Evolutionary conservation across 2,329 filamentous ascomycete species (phyloP), one percentile per base, ranked within the genome.

Genomic region (Pseudogymnoascus destructans): DNA sequence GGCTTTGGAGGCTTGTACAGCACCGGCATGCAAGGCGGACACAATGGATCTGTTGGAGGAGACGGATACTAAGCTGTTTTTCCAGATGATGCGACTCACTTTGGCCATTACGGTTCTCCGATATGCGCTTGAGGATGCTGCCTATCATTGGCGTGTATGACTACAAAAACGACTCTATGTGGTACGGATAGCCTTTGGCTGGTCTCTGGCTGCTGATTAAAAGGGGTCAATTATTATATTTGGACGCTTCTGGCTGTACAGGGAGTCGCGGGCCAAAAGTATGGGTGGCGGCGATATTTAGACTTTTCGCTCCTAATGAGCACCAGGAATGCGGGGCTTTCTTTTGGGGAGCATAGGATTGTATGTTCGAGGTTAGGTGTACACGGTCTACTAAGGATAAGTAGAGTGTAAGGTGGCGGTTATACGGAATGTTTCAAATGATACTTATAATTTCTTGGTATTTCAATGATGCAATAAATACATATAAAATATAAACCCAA

Each of bases 41-140:
- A 84, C 63, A 84, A 84, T 66, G 81, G 81, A 35, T 73, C 79
- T n/a, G 70, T 73, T 21, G 70, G 74, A 46, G 73, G 72, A 52
- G 80, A 81, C 30, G 73, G 74, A 54, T 82, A 79, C 67, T 80
- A 75, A 56, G 35, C 54, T 52, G 46, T 32, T 52, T 52, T 30
- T 52, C 25, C 46, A 52, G 46, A 32, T 52, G 25, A 19, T 19
- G 46, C 46, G 46, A 30, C n/a, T 52, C 46, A 30, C n/a, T 52
- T 52, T 32, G 25, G 46, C 46, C 46, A 30, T 52, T 52, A 10
- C 25, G 46, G 46, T 52, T 52, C 46, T 30, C 46, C 46, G 5
- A 30, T 32, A 52, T 52, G 46, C 25, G 46, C 23, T 52, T 52
- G n/a, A 17, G 46, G 25, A 52, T 52, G 46, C n/a, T 30, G 46